A percentile compares a stretch with the other conserved stretches of the same genome.
Conservation (phyloP, 225 moss, liverwort and hornwort species). For the Sphagnum tenellum region DNA sequence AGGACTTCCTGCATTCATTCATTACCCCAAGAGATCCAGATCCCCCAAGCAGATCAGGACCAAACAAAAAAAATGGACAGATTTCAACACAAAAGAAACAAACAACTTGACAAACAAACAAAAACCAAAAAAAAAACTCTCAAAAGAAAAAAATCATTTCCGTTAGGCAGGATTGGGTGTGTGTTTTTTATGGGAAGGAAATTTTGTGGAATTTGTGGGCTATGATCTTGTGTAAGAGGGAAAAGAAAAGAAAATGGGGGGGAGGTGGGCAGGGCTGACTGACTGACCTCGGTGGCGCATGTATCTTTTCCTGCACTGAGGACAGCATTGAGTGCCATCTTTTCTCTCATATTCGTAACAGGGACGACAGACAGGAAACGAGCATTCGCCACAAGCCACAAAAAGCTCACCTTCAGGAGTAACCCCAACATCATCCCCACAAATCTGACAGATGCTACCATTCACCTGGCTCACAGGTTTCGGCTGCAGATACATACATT, state of each 20-base stretch:
- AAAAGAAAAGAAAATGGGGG: too few relatives aligned
- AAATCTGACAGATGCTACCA: conserved; percentile 69
- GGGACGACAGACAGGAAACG: conserved; percentile 79
- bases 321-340: conserved; percentile 83
- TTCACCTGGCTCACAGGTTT: conserved; percentile 61
- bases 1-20: conserved; percentile 45
- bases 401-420: conserved; percentile 66
- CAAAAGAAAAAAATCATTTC: not conserved
- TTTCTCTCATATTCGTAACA: conserved; percentile 90
- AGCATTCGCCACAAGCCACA: conserved; percentile 81
- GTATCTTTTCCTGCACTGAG: conserved; percentile 80
- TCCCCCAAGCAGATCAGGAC: not conserved
- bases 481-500: conserved; percentile 17
- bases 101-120: not conserved
- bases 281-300: conserved; percentile 68
- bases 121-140: not conserved
- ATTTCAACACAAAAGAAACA: not conserved
- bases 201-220: too few relatives aligned
- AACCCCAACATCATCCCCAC: conserved; percentile 70
- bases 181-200: not conserved
- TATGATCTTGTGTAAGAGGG: too few relatives aligned
- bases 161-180: not conserved
- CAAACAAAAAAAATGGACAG: not conserved
- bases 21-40: not conserved
- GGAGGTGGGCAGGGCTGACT: not conserved